These are phyloP conservation scores for Triangularia verruculosa DNA, from an alignment of 2,329 filamentous ascomycete genomes.

Conservation along the genomic window DNA sequence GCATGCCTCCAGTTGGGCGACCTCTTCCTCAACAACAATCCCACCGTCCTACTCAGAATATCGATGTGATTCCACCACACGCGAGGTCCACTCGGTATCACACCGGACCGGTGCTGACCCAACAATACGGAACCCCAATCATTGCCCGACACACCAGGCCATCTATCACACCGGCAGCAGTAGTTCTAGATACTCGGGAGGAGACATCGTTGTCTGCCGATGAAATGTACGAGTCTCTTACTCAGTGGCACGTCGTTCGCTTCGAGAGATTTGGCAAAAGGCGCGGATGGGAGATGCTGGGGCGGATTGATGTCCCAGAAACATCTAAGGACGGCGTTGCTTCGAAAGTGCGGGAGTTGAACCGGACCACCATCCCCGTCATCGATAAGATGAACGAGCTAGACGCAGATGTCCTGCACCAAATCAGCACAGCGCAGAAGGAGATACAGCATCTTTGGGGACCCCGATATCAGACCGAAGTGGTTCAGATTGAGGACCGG, in stretches of 20 bases:
- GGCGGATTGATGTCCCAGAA: conserved; percentile 34
- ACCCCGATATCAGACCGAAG: conserved; percentile 37
- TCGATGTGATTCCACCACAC: neutral
- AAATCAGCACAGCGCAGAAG: conserved; percentile 41
- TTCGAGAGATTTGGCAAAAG: conserved; percentile 40
- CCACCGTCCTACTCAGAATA: neutral
- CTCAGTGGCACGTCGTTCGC: conserved; percentile 41
- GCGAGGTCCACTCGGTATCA: conserved; percentile 3
- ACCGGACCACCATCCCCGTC: conserved; percentile 33
- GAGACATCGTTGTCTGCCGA: conserved; percentile 36
- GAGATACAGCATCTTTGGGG: conserved; percentile 39
- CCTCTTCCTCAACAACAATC: conserved; percentile 3
- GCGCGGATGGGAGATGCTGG: conserved; percentile 42
- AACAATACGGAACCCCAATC: conserved; percentile 7
- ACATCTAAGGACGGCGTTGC: conserved; percentile 39
- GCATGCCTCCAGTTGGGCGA: neutral
- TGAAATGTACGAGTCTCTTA: conserved; percentile 39
- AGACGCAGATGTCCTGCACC: conserved; percentile 37
- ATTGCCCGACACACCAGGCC: conserved; percentile 1
- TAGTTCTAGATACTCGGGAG: conserved; percentile 38
- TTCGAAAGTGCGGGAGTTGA: conserved; percentile 38
- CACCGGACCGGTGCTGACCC: neutral
- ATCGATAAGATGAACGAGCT: conserved; percentile 44
- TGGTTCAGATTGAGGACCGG: conserved; percentile 46
- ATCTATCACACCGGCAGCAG: conserved; percentile 18